Conservation (phyloP, 2,329 filamentous ascomycete species). For the Apiospora kogelbergensis region DNA sequence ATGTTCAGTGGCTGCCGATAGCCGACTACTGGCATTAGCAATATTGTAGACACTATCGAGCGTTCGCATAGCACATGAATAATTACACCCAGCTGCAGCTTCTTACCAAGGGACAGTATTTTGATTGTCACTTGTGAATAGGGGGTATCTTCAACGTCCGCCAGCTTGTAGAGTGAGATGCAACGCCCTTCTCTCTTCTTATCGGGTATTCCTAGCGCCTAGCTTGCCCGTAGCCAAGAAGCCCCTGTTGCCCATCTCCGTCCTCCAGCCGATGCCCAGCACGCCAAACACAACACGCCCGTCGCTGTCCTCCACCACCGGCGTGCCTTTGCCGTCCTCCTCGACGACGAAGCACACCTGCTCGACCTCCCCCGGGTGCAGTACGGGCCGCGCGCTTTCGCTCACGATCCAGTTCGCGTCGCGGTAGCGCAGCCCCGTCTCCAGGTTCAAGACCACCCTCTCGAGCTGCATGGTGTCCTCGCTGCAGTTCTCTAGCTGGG, state of each 20-base stretch:
- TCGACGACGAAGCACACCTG: conserved; percentile 65
- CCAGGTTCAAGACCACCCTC: conserved; percentile 55
- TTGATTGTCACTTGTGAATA: neutral
- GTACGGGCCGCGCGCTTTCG: conserved; percentile 48
- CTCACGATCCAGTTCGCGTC: conserved; percentile 58
- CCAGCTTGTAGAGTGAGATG: neutral
- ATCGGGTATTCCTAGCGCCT: conserved; percentile 46
- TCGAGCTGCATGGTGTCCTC: conserved; percentile 82
- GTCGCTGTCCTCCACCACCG: conserved; percentile 52
- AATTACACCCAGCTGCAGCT: neutral
- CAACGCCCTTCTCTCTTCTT: neutral
- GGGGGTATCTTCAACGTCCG: neutral
- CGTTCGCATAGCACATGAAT: neutral
- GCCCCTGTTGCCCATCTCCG: conserved; percentile 85
- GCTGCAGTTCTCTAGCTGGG: conserved; percentile 92
- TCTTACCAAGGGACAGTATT: neutral
- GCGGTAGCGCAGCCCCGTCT: conserved; percentile 48
- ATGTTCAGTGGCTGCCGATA: no score
- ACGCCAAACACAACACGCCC: conserved; percentile 72
- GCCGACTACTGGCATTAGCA: neutral
- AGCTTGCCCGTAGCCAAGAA: conserved; percentile 86
- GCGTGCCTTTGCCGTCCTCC: conserved; percentile 37
- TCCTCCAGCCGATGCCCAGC: conserved; percentile 83
- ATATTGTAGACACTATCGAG: neutral
- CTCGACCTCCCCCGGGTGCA: conserved; percentile 64